Conservation (phyloP, 768 basidiomycete genomes). For the Macrolepiota dolichaula region DNA sequence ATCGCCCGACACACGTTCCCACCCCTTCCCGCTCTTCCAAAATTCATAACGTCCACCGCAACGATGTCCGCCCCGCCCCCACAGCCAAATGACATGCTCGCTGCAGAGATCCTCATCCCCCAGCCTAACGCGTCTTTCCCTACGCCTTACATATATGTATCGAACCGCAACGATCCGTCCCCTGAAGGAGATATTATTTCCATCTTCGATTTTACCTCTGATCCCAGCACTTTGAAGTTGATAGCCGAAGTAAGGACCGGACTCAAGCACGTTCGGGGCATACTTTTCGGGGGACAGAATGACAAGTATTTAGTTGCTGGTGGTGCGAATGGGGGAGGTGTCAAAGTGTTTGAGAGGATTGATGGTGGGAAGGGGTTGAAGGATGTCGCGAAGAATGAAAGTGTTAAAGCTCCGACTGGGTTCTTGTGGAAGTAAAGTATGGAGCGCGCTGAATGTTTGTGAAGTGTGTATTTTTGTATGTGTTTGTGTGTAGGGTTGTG, state of each 20-base stretch:
- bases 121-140: conserved; percentile 48
- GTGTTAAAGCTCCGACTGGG: conserved; percentile 45
- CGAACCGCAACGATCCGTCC: conserved; percentile 73
- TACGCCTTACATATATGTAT: conserved; percentile 61
- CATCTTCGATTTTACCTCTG: conserved; percentile 54
- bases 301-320: conserved; percentile 63
- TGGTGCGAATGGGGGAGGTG: conserved; percentile 59
- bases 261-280: conserved; percentile 65
- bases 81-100: conserved; percentile 48
- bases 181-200: conserved; percentile 71
- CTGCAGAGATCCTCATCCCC: conserved; percentile 68
- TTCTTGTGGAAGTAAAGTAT: conserved; percentile 46
- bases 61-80: conserved; percentile 48
- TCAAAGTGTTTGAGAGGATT: conserved; percentile 68
- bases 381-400: conserved; percentile 44
- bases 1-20: conserved; percentile 55
- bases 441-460: neutral
- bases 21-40: conserved; percentile 35
- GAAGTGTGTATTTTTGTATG: neutral
- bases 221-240: conserved; percentile 39
- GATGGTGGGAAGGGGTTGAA: conserved; percentile 55
- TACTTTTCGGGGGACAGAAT: conserved; percentile 62
- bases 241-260: conserved; percentile 67
- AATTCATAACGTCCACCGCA: conserved; percentile 39
- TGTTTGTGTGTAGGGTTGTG: neutral